Evolutionary conservation across 371 early-diverging fungal species (phyloP), one percentile per base, ranked within the genome.

Genomic region (Lichtheimia corymbifera): DNA sequence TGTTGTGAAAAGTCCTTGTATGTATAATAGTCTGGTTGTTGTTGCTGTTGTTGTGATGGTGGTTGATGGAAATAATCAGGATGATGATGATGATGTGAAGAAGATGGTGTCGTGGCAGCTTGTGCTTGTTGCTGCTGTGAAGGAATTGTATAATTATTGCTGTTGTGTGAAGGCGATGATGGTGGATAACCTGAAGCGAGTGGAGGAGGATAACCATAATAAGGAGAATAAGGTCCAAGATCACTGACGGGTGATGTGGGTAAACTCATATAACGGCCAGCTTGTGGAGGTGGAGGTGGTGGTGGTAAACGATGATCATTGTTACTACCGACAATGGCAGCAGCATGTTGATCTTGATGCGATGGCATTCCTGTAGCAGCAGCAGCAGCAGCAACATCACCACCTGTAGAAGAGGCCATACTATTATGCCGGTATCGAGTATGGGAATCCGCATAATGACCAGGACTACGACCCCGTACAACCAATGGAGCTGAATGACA

Each of bases 391-490:
- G 35, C 11, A 35, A 9, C 35, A 35, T 11, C 11, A 35, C 35
- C 35, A 6, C 35, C 35, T 35, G 47, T n/a, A 47, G 45, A 45
- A 45, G 47, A 18, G 6, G 47, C 22, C 47, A 47, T 47, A 11
- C 47, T 22, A 22, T 47, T 60, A 22, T 60, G 60, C 2, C 53
- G 35, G n/a, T 60, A 60, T 17, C 60, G 60, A 17, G 60, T 60
- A 53, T 60, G 60, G 15, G 60, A 60, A 53, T 88, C 87, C 15
- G 82, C 76, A 53, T 93, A 94, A 60, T 94, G 94, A n/a, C 93
- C 91, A 0, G 95, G 94, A 40, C 91, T 88, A 27, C 94, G 83
- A 17, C 95, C 94, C 28, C 95, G 83, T 3, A 94, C 95, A 4
- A 93, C 92, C n/a, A 94, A 69, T 7, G 88, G 84, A 20, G 88